These are phyloP conservation scores for Scedosporium boydii DNA, from an alignment of 2,329 filamentous ascomycete genomes.

Conservation along the genomic window DNA sequence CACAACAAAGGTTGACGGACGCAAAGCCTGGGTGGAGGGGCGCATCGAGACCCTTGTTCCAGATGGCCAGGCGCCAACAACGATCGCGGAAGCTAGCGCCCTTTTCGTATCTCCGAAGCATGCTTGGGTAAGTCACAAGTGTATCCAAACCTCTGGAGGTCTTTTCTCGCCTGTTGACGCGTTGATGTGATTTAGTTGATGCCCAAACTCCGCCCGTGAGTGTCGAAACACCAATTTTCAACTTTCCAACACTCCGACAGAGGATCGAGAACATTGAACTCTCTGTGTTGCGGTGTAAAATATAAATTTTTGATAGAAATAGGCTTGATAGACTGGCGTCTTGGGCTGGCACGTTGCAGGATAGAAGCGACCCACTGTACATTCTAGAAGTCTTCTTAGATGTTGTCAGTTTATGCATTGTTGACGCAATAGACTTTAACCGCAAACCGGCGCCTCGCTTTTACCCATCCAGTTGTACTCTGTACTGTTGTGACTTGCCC, in stretches of 20 bases:
- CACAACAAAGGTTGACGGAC: constrained; percentile 78
- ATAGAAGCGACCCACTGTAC: neutral
- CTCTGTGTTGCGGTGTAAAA: neutral
- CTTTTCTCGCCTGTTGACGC: neutral
- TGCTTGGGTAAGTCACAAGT: constrained; percentile 53
- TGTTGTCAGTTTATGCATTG: neutral
- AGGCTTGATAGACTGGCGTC: too few species aligned
- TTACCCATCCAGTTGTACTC: neutral
- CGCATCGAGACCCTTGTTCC: constrained; percentile 68
- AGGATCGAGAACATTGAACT: neutral
- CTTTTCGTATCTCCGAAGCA: constrained; percentile 84
- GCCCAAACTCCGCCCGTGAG: constrained; percentile 11
- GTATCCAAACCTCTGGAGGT: neutral
- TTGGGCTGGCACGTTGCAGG: too few species aligned
- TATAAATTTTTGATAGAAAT: too few species aligned
- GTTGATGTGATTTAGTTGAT: constrained; percentile 11
- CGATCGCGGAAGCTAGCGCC: constrained; percentile 74
- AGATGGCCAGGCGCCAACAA: constrained; percentile 49
- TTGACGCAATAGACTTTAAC: neutral
- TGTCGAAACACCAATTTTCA: too few species aligned
- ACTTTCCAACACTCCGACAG: too few species aligned
- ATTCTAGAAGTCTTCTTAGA: neutral
- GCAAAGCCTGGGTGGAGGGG: constrained; percentile 91
- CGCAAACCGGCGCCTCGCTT: neutral
- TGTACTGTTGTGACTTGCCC: neutral